Conservation (phyloP, 2,329 filamentous ascomycete species). For the Colletotrichum caudatum region DNA sequence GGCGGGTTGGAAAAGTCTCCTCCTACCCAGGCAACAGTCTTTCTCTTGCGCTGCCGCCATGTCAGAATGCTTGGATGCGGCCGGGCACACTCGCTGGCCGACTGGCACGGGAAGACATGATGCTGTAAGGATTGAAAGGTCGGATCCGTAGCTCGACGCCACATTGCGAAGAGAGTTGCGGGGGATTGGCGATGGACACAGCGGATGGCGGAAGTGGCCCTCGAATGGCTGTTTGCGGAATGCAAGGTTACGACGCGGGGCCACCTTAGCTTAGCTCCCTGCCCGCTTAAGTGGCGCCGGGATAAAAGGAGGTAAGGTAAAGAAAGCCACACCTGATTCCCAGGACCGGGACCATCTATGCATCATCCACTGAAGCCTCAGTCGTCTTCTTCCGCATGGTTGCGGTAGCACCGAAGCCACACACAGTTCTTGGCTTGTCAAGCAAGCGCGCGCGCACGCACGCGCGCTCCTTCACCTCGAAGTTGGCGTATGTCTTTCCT, state of each 20-base stretch:
- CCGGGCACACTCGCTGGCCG: background rate
- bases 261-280: constrained; percentile 22
- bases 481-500: constrained; percentile 3
- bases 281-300: constrained; percentile 20
- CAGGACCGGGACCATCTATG: constrained; percentile 15
- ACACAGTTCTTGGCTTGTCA: constrained; percentile 6
- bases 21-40: background rate
- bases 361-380: background rate
- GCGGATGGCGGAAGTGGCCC: constrained; percentile 16
- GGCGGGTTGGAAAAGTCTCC: constrained; percentile 15
- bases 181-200: constrained; percentile 9
- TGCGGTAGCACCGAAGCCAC: constrained; percentile 29
- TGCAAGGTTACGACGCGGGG: constrained; percentile 37
- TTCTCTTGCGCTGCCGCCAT: constrained; percentile 8
- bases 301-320: constrained; percentile 30
- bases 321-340: constrained; percentile 41
- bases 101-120: background rate
- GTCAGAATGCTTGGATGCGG: constrained; percentile 14
- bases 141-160: constrained; percentile 32
- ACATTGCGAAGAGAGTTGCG: constrained; percentile 12
- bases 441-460: background rate
- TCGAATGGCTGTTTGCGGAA: constrained; percentile 34
- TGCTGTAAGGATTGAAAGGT: constrained; percentile 9
- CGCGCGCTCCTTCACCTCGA: background rate
- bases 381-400: constrained; percentile 16